Conservation (phyloP, 2,329 filamentous ascomycete genomes). For the Claviceps pazoutovae region DNA sequence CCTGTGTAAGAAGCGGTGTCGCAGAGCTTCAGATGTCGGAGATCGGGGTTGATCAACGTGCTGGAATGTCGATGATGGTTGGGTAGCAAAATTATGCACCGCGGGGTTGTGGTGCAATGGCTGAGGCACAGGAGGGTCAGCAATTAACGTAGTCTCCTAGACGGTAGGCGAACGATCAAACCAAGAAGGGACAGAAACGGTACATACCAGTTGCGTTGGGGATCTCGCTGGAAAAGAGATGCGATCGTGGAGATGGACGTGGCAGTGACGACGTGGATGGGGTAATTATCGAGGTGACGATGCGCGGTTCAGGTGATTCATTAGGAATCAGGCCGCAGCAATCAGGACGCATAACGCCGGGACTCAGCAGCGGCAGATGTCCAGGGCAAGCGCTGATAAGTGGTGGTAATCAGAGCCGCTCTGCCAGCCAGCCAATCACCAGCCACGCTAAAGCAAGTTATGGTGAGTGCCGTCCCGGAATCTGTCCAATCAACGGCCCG, state of each 20-base stretch:
- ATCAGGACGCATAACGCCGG: background rate
- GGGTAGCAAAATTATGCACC: slow-evolving; percentile 3
- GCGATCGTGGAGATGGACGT: background rate
- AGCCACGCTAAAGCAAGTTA: no score
- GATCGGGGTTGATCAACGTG: background rate
- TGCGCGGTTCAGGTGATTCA: background rate
- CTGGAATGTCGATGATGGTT: background rate
- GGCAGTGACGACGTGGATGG: background rate
- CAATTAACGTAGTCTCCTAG: no score
- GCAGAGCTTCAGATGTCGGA: background rate
- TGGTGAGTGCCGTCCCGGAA: no score
- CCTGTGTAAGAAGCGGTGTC: background rate
- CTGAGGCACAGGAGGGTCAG: background rate
- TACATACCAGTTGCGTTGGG: background rate
- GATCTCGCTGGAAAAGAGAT: background rate
- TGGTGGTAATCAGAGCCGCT: no score
- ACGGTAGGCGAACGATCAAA: background rate
- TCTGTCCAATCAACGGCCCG: no score
- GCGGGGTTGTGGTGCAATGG: background rate
- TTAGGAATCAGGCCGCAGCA: background rate
- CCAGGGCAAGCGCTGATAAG: background rate
- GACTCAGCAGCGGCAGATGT: background rate
- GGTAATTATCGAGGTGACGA: background rate
- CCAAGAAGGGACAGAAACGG: background rate
- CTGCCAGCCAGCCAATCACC: no score